Evolutionary conservation across 345 rosid species (phyloP).

Genomic region (Rubroshorea leprosula): DNA sequence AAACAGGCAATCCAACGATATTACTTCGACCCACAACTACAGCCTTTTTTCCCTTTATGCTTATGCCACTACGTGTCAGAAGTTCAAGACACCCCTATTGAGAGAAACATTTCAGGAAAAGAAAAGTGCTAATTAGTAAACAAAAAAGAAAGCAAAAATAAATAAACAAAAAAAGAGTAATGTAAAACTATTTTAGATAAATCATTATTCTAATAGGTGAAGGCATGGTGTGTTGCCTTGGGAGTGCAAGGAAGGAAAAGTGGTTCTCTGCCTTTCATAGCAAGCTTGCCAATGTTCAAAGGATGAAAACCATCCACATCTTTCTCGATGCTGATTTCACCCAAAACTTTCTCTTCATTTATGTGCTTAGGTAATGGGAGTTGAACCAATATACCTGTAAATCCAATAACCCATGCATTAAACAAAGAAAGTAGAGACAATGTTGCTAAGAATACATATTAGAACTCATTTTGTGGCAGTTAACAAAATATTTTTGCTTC

Average conservation of each 20-base stretch:
- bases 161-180: not conserved
- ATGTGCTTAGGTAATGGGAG: constrained; percentile 85
- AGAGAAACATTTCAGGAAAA: constrained; percentile 8
- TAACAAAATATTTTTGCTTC: constrained; percentile 2
- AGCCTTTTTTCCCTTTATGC: constrained; percentile 65
- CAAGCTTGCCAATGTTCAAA: constrained; percentile 86
- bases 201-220: not conserved
- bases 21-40: constrained; percentile 94
- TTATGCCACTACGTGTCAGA: constrained; percentile 61
- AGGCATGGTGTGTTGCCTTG: constrained; percentile 44
- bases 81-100: constrained; percentile 87
- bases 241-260: constrained; percentile 93
- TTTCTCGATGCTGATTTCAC: constrained; percentile 69
- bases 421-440: not conserved
- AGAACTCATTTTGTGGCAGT: not conserved
- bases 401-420: constrained; percentile 5
- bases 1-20: constrained; percentile 88
- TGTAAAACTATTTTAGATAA: not conserved
- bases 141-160: not conserved
- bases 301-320: constrained; percentile 99
- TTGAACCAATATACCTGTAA: constrained; percentile 84
- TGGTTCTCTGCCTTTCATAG: constrained; percentile 96
- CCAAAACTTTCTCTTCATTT: constrained; percentile 74
- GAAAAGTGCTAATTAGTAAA: not conserved
- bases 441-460: not conserved